Evolutionary conservation across 2,329 filamentous ascomycete species (phyloP).

Genomic region (Sporothrix inflata): DNA sequence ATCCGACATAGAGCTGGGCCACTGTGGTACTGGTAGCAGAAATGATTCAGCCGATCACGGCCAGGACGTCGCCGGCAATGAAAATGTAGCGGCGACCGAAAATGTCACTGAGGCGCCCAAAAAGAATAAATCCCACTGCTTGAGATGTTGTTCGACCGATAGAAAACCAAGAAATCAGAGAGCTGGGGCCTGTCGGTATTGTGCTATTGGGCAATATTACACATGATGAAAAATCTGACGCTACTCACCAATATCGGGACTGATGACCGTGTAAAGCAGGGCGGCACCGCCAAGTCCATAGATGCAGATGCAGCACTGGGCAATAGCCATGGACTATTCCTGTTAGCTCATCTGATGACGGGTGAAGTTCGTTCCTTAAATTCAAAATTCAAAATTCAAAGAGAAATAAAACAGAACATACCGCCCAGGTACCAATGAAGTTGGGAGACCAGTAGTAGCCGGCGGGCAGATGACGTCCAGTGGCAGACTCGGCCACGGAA

Average conservation of each 20-base stretch:
- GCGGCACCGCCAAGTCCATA: not conserved
- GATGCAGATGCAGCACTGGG: conserved; percentile 2
- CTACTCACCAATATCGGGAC: not conserved
- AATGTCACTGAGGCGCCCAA: not conserved
- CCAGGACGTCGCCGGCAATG: not conserved
- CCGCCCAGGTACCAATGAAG: not conserved
- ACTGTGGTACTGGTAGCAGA: not conserved
- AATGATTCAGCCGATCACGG: not conserved
- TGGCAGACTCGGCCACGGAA: not conserved
- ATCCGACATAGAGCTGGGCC: not conserved
- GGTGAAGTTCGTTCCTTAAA: no score
- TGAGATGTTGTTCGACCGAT: not conserved
- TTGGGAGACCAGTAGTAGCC: not conserved
- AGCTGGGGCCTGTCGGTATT: not conserved
- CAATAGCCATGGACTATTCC: not conserved
- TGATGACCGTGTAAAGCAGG: not conserved
- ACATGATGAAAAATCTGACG: not conserved
- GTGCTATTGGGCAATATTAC: not conserved
- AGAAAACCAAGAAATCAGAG: not conserved
- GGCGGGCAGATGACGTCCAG: not conserved
- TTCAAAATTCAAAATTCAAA: not conserved
- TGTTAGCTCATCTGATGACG: not conserved
- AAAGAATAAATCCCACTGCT: not conserved
- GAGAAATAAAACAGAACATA: not conserved
- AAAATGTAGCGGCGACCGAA: not conserved